Conservation (phyloP, 192 early-diverging fungal species). For the Backusella luteola region DNA sequence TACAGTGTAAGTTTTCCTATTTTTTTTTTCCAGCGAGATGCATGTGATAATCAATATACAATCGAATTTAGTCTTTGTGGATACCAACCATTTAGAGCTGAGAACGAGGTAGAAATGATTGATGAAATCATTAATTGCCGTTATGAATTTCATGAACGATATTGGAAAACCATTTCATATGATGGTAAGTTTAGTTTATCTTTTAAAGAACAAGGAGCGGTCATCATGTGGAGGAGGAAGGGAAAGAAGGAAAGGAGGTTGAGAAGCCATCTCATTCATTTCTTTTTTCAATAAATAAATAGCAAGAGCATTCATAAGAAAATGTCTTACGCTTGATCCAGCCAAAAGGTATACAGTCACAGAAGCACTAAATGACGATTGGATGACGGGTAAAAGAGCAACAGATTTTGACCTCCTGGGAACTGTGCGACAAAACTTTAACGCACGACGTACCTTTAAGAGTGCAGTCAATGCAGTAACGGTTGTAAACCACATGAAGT, state of each 20-base stretch:
- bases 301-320: constrained; percentile 77
- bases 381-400: constrained; percentile 64
- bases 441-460: constrained; percentile 60
- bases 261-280: neutral
- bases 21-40: neutral
- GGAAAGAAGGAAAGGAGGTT: neutral
- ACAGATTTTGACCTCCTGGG: constrained; percentile 78
- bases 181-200: constrained; percentile 50
- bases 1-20: constrained; percentile 57
- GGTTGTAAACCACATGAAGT: constrained; percentile 52
- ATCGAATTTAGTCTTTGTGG: constrained; percentile 61
- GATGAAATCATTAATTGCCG: constrained; percentile 61
- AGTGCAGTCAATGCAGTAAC: constrained; percentile 62
- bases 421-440: constrained; percentile 74
- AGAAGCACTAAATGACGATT: constrained; percentile 81
- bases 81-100: constrained; percentile 73
- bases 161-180: constrained; percentile 81
- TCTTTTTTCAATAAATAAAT: neutral
- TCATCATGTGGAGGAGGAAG: neutral
- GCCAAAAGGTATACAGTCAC: constrained; percentile 70
- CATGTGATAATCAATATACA: neutral
- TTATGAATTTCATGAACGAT: constrained; percentile 68
- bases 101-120: constrained; percentile 53
- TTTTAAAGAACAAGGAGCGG: neutral
- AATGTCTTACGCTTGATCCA: constrained; percentile 65